Evolutionary conservation across 192 early-diverging fungal genomes (phyloP).

Genomic region (Coemansia sp.): DNA sequence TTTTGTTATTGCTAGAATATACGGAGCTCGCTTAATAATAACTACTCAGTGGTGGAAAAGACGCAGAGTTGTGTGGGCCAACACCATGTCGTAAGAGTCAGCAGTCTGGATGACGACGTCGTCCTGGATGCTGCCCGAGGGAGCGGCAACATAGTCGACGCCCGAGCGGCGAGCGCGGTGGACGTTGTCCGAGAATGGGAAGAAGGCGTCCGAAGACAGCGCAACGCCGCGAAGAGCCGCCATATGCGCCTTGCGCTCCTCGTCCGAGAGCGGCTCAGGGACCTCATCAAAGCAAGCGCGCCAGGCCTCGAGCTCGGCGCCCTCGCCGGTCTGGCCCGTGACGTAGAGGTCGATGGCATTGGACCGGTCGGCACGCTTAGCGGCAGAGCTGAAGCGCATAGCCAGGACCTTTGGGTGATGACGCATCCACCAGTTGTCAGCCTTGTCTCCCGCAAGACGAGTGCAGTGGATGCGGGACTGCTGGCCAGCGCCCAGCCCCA

Average conservation of each 20-base stretch:
- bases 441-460: conserved; percentile 98
- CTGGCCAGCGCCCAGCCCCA: conserved; percentile 98
- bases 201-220: conserved; percentile 97
- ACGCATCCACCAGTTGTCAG: conserved; percentile 98
- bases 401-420: conserved; percentile 94
- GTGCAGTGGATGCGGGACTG: conserved; percentile 99
- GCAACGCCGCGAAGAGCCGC: conserved; percentile 73
- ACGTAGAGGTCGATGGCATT: conserved; percentile 98
- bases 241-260: conserved; percentile 81
- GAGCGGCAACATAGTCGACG: conserved; percentile 88
- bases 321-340: conserved; percentile 83
- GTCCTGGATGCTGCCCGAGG: conserved; percentile 92
- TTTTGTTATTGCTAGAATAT: background rate
- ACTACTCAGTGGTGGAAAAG: conserved; percentile 92
- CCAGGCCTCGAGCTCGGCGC: conserved; percentile 72
- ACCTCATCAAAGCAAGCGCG: conserved; percentile 78
- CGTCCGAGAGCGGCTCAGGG: conserved; percentile 77
- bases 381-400: conserved; percentile 82
- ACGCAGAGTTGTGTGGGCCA: conserved; percentile 87
- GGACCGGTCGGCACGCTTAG: conserved; percentile 94
- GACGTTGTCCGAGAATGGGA: conserved; percentile 98
- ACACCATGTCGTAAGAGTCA: conserved; percentile 79
- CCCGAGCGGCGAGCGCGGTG: conserved; percentile 84
- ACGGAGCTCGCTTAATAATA: background rate
- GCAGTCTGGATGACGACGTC: conserved; percentile 79